Percentiles rank a stretch among this genome's conserved stretches.
These are phyloP conservation scores for Emmonsia crescens DNA, from an alignment of 2,329 filamentous ascomycete genomes.

Conservation along the genomic window DNA sequence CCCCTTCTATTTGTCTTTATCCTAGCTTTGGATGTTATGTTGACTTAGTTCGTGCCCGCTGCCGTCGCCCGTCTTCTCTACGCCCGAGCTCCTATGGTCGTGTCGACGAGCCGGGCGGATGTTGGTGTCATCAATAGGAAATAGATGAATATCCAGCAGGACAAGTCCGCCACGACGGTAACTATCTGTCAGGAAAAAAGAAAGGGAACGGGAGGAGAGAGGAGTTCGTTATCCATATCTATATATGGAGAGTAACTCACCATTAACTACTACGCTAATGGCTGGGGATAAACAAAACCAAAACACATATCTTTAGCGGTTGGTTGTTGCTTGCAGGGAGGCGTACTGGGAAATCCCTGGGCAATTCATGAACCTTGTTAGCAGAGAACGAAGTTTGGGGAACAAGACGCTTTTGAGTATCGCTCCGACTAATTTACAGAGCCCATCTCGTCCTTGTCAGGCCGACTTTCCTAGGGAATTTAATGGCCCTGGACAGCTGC, in stretches of 20 bases:
- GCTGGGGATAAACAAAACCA: background rate
- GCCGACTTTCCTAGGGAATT: background rate
- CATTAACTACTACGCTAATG: background rate
- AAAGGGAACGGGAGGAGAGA: background rate
- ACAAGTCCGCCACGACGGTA: background rate
- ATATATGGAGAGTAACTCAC: background rate
- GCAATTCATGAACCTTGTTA: background rate
- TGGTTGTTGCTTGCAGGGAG: background rate
- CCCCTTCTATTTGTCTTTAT: too few species aligned
- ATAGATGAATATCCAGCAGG: background rate
- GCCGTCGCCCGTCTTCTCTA: too few species aligned
- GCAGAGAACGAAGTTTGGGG: background rate
- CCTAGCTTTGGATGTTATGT: too few species aligned
- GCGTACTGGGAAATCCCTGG: background rate
- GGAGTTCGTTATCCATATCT: background rate
- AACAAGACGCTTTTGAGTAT: background rate
- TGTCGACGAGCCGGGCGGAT: too few species aligned
- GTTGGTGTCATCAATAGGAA: too few species aligned
- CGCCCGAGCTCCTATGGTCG: too few species aligned
- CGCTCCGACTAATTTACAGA: background rate
- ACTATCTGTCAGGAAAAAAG: background rate
- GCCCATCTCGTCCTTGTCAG: background rate
- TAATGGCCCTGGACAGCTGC: background rate
- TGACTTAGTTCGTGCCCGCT: too few species aligned
- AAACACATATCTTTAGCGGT: background rate